These are phyloP conservation scores for Kregervanrija delftensis DNA, from an alignment of 805 yeast genomes.

Conservation along the genomic window DNA sequence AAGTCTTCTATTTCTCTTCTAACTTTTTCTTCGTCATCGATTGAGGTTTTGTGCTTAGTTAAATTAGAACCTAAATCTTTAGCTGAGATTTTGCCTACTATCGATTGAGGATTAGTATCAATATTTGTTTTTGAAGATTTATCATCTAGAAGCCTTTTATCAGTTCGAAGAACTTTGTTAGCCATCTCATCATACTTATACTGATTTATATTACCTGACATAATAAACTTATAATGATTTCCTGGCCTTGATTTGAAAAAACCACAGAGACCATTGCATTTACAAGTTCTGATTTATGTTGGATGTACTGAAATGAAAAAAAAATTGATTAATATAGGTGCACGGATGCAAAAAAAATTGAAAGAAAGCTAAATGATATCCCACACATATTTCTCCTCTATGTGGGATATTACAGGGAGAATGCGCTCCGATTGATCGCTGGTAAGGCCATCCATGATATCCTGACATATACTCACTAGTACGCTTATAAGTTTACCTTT, in stretches of 20 bases:
- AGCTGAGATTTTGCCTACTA: conserved; percentile 60
- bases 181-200: conserved; percentile 72
- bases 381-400: too few relatives aligned
- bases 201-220: conserved; percentile 14
- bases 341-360: not conserved
- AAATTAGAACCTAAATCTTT: conserved; percentile 54
- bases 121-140: conserved; percentile 36
- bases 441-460: too few relatives aligned
- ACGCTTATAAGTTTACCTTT: not conserved
- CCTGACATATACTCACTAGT: too few relatives aligned
- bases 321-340: not conserved
- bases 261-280: too few relatives aligned
- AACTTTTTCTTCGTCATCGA: conserved; percentile 13
- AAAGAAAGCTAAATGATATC: too few relatives aligned
- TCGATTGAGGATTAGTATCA: conserved; percentile 63
- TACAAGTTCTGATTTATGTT: not conserved
- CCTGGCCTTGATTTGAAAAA: too few relatives aligned
- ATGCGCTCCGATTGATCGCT: too few relatives aligned
- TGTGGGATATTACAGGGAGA: too few relatives aligned
- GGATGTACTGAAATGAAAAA: not conserved
- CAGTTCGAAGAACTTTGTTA: conserved; percentile 61
- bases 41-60: conserved; percentile 14
- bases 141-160: conserved; percentile 42
- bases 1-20: conserved; percentile 7
- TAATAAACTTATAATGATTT: not conserved